These are phyloP conservation scores for Neurospora sp. DNA, from an alignment of 495 filamentous ascomycete species.

Conservation along the genomic window DNA sequence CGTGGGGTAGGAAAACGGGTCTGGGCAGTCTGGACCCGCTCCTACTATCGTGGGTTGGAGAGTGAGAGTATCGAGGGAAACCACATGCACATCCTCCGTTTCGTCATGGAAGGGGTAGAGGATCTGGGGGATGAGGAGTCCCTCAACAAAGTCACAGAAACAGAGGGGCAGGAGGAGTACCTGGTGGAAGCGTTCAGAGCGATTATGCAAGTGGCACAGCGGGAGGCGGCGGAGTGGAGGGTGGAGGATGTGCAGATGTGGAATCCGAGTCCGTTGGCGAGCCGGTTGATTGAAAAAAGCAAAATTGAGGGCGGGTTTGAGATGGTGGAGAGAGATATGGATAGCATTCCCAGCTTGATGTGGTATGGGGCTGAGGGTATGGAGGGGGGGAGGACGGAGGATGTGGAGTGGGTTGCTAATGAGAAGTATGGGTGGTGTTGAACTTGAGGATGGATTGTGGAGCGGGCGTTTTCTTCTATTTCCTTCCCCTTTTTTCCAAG, in stretches of 20 bases:
- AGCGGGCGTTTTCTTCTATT: neutral
- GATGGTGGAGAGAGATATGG: constrained; percentile 36
- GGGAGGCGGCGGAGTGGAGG: constrained; percentile 33
- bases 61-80: constrained; percentile 43
- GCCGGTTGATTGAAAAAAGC: constrained; percentile 27
- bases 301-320: constrained; percentile 20
- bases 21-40: constrained; percentile 77
- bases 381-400: constrained; percentile 53
- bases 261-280: constrained; percentile 35
- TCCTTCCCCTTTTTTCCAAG: neutral
- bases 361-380: constrained; percentile 38
- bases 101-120: too few relatives aligned
- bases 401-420: constrained; percentile 77
- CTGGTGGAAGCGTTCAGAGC: constrained; percentile 49
- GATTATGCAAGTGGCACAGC: constrained; percentile 31
- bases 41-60: constrained; percentile 43
- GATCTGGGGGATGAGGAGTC: too few relatives aligned
- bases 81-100: constrained; percentile 45
- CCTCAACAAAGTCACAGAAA: too few relatives aligned
- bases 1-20: too few relatives aligned
- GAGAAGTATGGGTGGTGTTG: constrained; percentile 95
- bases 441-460: constrained; percentile 38
- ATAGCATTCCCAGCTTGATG: constrained; percentile 44
- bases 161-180: constrained; percentile 14
- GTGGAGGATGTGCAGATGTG: constrained; percentile 38